These are phyloP conservation scores for Sporobolus alterniflorus DNA, from an alignment of 202 grass and related monocot genomes.

Conservation along the genomic window DNA sequence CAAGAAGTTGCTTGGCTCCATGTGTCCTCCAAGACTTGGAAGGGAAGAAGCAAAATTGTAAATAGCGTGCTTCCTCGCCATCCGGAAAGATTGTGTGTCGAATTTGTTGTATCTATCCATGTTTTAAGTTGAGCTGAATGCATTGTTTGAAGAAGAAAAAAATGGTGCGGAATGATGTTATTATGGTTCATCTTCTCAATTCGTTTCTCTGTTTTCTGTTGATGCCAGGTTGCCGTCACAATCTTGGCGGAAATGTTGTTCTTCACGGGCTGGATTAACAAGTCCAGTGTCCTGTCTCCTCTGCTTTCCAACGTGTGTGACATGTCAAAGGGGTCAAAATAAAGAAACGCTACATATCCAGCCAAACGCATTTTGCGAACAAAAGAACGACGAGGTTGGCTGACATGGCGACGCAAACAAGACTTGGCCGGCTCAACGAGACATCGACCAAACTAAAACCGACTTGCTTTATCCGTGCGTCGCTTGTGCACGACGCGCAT, in stretches of 20 bases:
- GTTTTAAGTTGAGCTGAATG: neutral
- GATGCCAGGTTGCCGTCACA: too few relatives aligned
- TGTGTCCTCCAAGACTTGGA: conserved; percentile 16
- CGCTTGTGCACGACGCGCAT: neutral
- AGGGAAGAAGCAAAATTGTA: conserved; percentile 38
- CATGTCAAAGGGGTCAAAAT: too few relatives aligned
- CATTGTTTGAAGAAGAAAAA: neutral
- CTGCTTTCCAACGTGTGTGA: too few relatives aligned
- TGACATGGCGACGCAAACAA: neutral
- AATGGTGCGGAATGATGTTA: neutral
- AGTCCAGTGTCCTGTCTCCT: too few relatives aligned
- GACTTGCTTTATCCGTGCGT: neutral
- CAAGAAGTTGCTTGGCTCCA: neutral
- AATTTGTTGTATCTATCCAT: neutral
- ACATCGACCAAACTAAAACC: conserved; percentile 4
- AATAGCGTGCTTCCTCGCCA: conserved; percentile 49
- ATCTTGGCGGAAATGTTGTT: too few relatives aligned
- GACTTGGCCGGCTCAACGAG: neutral
- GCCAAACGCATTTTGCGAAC: neutral
- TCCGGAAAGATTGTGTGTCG: neutral
- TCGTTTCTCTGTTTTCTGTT: neutral
- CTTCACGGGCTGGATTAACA: too few relatives aligned
- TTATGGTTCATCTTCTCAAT: neutral
- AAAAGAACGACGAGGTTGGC: neutral
- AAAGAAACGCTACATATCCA: too few relatives aligned